A percentile compares a stretch with the other conserved stretches of the same genome.
Conservation (phyloP, 805 yeast species). For the Yarrowia phangngaensis region DNA sequence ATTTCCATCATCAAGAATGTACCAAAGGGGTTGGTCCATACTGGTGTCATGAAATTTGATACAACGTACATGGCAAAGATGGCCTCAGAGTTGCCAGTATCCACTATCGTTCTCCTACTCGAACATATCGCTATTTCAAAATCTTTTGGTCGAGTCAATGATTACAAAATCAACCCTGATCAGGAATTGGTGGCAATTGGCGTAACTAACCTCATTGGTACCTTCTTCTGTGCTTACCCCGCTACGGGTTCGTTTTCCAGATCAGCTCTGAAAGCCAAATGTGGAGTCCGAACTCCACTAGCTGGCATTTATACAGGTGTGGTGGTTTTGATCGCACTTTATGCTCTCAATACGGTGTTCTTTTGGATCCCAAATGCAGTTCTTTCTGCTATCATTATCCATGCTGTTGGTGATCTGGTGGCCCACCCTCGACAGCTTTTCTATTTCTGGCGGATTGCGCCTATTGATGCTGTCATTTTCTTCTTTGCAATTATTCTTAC, state of each 20-base stretch:
- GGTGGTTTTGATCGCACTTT: constrained; percentile 81
- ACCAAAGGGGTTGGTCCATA: constrained; percentile 75
- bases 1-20: constrained; percentile 69
- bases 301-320: constrained; percentile 89
- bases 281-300: constrained; percentile 91
- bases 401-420: constrained; percentile 83
- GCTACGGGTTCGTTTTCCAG: constrained; percentile 95
- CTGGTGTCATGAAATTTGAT: constrained; percentile 68
- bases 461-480: constrained; percentile 71
- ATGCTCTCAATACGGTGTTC: constrained; percentile 77
- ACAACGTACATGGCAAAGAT: constrained; percentile 54
- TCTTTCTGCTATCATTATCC: constrained; percentile 81
- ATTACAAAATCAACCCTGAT: constrained; percentile 85
- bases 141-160: constrained; percentile 89
- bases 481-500: constrained; percentile 68
- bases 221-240: constrained; percentile 90
- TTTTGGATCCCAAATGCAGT: constrained; percentile 89
- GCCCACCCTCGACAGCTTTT: constrained; percentile 50
- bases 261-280: constrained; percentile 89
- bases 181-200: constrained; percentile 95
- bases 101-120: constrained; percentile 72
- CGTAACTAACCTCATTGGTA: constrained; percentile 82
- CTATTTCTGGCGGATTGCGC: constrained; percentile 65
- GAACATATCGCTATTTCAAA: constrained; percentile 94
- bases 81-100: constrained; percentile 80